A percentile compares a stretch with the other conserved stretches of the same genome.
phyloP scores from a whole-genome alignment of 208 protist species.

The Naegleria lovaniensis region DNA sequence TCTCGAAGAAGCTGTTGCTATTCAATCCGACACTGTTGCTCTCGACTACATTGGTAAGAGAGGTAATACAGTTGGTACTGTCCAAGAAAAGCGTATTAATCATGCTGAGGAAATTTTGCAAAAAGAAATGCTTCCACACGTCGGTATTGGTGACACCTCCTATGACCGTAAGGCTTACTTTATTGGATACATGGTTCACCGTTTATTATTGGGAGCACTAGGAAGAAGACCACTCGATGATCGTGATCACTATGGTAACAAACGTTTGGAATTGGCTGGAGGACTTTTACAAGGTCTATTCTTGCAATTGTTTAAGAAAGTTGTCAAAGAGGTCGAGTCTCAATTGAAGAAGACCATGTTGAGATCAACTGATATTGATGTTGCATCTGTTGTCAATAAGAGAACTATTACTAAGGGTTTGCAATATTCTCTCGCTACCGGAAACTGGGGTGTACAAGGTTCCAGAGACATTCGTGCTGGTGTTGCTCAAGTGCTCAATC shows the following conservation, averaged over 20 bases:
- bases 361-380: background rate
- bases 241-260: constrained; percentile 89
- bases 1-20: constrained; percentile 78
- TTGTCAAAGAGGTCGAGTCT: constrained; percentile 54
- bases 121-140: constrained; percentile 77
- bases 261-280: constrained; percentile 86
- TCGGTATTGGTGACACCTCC: constrained; percentile 71
- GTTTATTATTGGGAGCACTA: constrained; percentile 62
- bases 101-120: constrained; percentile 88
- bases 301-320: constrained; percentile 57
- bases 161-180: constrained; percentile 76
- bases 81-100: constrained; percentile 66
- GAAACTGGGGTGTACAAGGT: constrained; percentile 84
- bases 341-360: background rate
- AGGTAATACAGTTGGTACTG: constrained; percentile 49
- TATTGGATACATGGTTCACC: constrained; percentile 77
- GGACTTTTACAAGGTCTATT: constrained; percentile 73
- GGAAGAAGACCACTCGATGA: constrained; percentile 73
- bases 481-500: constrained; percentile 86
- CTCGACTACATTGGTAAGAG: constrained; percentile 94
- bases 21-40: constrained; percentile 60
- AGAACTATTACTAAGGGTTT: constrained; percentile 69
- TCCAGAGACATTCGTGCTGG: constrained; percentile 51
- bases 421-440: constrained; percentile 90
- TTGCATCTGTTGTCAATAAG: background rate